Evolutionary conservation across 192 early-diverging fungal genomes (phyloP).

Genomic region (Coemansia guatemalensis): DNA sequence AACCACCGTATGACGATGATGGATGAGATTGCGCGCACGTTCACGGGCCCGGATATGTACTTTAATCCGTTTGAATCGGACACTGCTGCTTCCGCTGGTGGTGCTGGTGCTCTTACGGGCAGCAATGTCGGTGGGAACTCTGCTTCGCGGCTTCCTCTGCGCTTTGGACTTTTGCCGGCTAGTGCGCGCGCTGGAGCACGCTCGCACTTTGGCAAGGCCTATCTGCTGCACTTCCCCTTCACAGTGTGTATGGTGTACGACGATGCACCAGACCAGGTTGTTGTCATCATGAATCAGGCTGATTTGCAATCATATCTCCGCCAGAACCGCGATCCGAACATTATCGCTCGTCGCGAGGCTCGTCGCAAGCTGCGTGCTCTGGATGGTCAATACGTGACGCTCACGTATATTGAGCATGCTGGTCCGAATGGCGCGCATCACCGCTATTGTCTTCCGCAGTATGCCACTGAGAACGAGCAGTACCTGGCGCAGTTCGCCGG

Average conservation of each 20-base stretch:
- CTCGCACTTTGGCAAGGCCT: slow-evolving; percentile 63
- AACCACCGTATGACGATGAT: slow-evolving; percentile 32
- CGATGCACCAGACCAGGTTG: slow-evolving; percentile 54
- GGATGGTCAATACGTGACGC: slow-evolving; percentile 59
- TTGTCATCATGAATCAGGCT: slow-evolving; percentile 54
- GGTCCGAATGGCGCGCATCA: slow-evolving; percentile 23
- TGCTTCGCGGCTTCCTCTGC: not conserved
- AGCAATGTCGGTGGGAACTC: not conserved
- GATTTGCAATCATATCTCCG: slow-evolving; percentile 57
- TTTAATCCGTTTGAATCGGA: slow-evolving; percentile 56
- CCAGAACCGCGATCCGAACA: slow-evolving; percentile 54
- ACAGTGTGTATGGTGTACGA: slow-evolving; percentile 67
- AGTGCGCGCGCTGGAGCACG: slow-evolving; percentile 21
- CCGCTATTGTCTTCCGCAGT: slow-evolving; percentile 44
- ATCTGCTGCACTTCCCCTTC: slow-evolving; percentile 67
- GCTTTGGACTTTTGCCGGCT: slow-evolving; percentile 16
- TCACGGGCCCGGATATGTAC: slow-evolving; percentile 67
- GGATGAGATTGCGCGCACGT: slow-evolving; percentile 53
- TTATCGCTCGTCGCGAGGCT: slow-evolving; percentile 52
- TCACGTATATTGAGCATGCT: slow-evolving; percentile 49
- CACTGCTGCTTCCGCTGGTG: not conserved
- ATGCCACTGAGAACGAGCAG: slow-evolving; percentile 34
- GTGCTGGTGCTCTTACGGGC: too few species aligned
- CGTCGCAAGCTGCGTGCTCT: slow-evolving; percentile 59
- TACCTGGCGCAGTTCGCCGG: slow-evolving; percentile 48